Percentiles rank a stretch among this genome's conserved stretches.
phyloP scores from a whole-genome alignment of 1,139 yeast species.

The Lodderomyces oxycetoniae region DNA sequence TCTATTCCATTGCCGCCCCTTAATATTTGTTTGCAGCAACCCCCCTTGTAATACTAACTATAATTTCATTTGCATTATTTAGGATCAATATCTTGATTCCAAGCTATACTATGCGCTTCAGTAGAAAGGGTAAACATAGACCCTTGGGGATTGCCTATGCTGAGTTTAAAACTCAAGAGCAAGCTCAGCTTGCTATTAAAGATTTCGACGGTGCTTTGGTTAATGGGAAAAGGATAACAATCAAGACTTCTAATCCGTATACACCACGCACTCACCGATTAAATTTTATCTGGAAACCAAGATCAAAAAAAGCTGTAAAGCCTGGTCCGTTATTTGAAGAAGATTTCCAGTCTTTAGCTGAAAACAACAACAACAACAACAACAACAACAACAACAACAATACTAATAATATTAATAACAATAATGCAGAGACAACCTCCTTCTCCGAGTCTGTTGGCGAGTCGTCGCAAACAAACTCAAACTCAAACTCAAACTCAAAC shows the following conservation, averaged over 20 bases:
- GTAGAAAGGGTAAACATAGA: slow-evolving; percentile 33
- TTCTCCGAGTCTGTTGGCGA: not conserved
- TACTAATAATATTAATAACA: too few species aligned
- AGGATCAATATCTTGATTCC: slow-evolving; percentile 49
- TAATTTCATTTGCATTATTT: not conserved
- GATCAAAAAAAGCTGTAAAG: slow-evolving; percentile 1
- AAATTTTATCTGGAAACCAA: slow-evolving; percentile 4
- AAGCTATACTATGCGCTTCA: slow-evolving; percentile 47
- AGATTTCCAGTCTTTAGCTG: too few species aligned
- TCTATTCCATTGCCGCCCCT: not conserved
- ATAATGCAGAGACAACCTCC: not conserved
- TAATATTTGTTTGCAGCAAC: not conserved
- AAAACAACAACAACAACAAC: too few species aligned
- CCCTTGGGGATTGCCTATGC: slow-evolving; percentile 66
- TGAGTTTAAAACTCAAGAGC: slow-evolving; percentile 48
- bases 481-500: slow-evolving; percentile 40
- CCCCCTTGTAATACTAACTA: slow-evolving; percentile 11
- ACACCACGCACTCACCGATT: slow-evolving; percentile 8
- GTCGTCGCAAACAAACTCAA: slow-evolving; percentile 28
- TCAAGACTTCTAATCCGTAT: slow-evolving; percentile 38
- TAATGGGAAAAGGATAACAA: slow-evolving; percentile 33
- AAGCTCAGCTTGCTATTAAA: slow-evolving; percentile 44
- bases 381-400: not conserved
- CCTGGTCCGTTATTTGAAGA: slow-evolving; percentile 1
- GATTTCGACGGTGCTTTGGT: slow-evolving; percentile 38